Conservation (phyloP, 495 filamentous ascomycete species). For the Penicillium manginii region DNA sequence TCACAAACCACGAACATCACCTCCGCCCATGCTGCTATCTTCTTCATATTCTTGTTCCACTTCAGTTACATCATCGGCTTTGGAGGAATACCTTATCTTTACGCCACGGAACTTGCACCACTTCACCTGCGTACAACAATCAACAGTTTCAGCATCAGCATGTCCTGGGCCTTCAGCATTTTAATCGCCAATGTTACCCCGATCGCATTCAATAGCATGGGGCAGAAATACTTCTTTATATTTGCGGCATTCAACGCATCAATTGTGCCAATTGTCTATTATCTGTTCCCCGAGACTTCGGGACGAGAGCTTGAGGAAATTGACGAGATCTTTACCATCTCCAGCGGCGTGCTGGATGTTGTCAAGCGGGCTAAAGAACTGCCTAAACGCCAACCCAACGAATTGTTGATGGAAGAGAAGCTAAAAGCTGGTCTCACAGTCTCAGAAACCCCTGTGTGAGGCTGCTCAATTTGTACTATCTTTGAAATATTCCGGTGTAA, state of each 20-base stretch:
- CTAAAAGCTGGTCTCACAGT: background rate
- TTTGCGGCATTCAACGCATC: constrained; percentile 54
- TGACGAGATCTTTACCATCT: constrained; percentile 49
- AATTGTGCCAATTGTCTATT: constrained; percentile 63
- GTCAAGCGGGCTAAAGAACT: constrained; percentile 21
- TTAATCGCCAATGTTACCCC: constrained; percentile 26
- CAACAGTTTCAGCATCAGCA: constrained; percentile 50
- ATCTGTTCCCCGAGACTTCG: constrained; percentile 62
- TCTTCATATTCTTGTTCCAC: constrained; percentile 58
- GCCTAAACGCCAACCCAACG: constrained; percentile 8
- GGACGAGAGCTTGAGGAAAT: constrained; percentile 55
- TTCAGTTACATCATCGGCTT: constrained; percentile 58
- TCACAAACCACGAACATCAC: constrained; percentile 15
- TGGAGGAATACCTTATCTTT: constrained; percentile 57
- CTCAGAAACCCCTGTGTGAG: background rate
- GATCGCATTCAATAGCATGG: constrained; percentile 25
- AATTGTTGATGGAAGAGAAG: background rate
- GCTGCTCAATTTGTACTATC: background rate
- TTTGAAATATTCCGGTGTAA: background rate
- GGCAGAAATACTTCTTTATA: constrained; percentile 26
- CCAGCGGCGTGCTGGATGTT: constrained; percentile 18
- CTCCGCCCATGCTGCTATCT: constrained; percentile 35
- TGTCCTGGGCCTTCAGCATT: constrained; percentile 48
- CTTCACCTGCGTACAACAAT: constrained; percentile 52
- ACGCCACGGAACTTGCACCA: constrained; percentile 56